phyloP scores from a whole-genome alignment of 768 basidiomycete species.

The Daedalea quercina region DNA sequence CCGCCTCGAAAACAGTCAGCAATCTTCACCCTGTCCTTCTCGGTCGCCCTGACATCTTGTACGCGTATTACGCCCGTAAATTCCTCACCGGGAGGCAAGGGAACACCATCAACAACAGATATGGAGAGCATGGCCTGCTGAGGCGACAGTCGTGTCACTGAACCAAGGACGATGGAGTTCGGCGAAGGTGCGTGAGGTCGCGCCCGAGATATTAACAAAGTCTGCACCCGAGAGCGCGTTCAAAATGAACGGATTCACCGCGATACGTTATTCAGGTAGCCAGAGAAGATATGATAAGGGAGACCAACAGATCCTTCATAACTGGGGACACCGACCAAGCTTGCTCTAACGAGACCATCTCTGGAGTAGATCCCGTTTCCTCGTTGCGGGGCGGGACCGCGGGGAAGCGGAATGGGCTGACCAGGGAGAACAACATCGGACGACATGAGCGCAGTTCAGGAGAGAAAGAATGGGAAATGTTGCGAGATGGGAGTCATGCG shows the following conservation, averaged over 20 bases:
- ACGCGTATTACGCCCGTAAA: conserved; percentile 83
- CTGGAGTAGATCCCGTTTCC: conserved; percentile 63
- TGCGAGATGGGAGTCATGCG: not conserved
- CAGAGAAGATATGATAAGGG: conserved; percentile 17
- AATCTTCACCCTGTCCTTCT: conserved; percentile 86
- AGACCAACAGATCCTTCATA: conserved; percentile 63
- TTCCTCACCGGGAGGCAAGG: conserved; percentile 78
- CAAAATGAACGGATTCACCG: conserved; percentile 6
- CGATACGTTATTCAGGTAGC: conserved; percentile 12
- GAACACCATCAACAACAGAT: conserved; percentile 80
- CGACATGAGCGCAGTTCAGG: conserved; percentile 10
- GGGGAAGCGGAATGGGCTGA: conserved; percentile 59
- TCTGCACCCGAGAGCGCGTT: conserved; percentile 30
- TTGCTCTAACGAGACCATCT: conserved; percentile 60
- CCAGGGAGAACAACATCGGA: conserved; percentile 57
- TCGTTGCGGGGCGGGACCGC: conserved; percentile 47
- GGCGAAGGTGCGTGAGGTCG: conserved; percentile 66
- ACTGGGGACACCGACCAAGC: conserved; percentile 58
- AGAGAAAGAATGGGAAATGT: conserved; percentile 1
- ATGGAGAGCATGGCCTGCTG: conserved; percentile 80
- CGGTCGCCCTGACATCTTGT: conserved; percentile 86
- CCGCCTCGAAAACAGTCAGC: conserved; percentile 89
- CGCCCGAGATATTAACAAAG: conserved; percentile 53
- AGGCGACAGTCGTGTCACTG: conserved; percentile 77
- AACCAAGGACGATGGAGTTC: conserved; percentile 75